These are phyloP conservation scores for Lepidopterella palustris DNA, from an alignment of 495 filamentous ascomycete species.

Conservation along the genomic window DNA sequence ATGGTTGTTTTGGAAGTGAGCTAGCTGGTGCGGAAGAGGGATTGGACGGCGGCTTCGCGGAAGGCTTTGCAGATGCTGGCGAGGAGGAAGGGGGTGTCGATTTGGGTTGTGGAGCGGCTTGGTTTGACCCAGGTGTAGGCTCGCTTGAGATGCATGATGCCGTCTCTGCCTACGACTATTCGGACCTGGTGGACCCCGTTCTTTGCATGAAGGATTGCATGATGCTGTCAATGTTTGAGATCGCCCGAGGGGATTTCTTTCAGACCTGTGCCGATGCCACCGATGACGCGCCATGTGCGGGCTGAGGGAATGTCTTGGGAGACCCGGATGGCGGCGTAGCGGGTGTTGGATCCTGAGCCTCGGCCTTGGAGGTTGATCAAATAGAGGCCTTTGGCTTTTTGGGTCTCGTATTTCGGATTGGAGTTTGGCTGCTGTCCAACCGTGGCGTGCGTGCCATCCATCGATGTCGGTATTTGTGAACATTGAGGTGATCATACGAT, in stretches of 20 bases:
- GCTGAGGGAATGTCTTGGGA: conserved; percentile 15
- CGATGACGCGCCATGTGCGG: neutral
- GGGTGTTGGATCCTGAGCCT: conserved; percentile 7
- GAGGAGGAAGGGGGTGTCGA: conserved; percentile 19
- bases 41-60: conserved; percentile 12
- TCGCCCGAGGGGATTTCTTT: neutral
- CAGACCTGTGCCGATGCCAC: neutral
- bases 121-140: conserved; percentile 21
- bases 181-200: conserved; percentile 25
- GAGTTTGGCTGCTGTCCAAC: conserved; percentile 5
- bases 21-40: conserved; percentile 6
- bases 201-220: conserved; percentile 25
- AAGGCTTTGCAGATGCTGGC: conserved; percentile 21
- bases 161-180: conserved; percentile 10
- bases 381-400: conserved; percentile 2
- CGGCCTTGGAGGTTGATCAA: conserved; percentile 17
- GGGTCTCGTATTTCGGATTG: neutral
- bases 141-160: conserved; percentile 12
- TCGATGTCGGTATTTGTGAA: conserved; percentile 20
- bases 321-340: conserved; percentile 15
- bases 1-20: conserved; percentile 15
- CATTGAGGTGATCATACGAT: neutral
- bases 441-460: conserved; percentile 8
- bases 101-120: conserved; percentile 5
- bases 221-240: conserved; percentile 5